phyloP scores from a whole-genome alignment of 176 grass and related monocot species.

The Aechmea fasciata region DNA sequence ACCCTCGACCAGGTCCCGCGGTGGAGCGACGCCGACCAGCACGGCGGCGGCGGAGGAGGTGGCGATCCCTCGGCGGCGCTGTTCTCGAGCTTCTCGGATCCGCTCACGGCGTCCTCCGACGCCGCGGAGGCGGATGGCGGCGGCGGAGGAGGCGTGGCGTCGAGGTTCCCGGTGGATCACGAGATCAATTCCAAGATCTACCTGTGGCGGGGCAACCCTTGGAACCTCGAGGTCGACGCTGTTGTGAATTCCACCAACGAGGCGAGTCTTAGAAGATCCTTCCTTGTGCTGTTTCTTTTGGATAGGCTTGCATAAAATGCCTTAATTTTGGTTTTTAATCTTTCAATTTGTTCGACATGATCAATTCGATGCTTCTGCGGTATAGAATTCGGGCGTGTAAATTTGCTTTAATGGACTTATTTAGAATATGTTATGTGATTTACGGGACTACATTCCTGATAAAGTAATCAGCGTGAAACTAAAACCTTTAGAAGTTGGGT shows the following conservation, averaged over 20 bases:
- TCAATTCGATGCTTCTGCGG: no score
- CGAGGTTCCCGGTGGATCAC: constrained; percentile 68
- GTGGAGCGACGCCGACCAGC: constrained; percentile 85
- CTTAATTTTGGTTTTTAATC: no score
- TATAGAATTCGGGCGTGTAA: no score
- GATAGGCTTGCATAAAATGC: neutral
- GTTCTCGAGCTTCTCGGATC: constrained; percentile 42
- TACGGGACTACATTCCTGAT: no score
- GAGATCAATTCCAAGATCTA: constrained; percentile 85
- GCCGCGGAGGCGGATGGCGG: constrained; percentile 19
- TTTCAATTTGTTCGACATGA: no score
- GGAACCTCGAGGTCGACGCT: constrained; percentile 93
- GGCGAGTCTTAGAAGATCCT: constrained; percentile 21
- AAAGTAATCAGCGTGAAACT: no score
- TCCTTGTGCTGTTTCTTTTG: neutral
- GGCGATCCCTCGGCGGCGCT: constrained; percentile 28
- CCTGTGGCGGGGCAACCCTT: constrained; percentile 78
- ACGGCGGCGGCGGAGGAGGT: constrained; percentile 38
- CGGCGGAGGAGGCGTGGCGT: constrained; percentile 22
- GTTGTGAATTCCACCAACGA: constrained; percentile 99
- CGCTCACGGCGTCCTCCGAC: constrained; percentile 29
- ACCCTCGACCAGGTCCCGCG: constrained; percentile 78
- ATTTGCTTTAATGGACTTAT: no score
- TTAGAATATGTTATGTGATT: no score
- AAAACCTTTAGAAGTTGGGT: neutral